Conservation (phyloP, 495 filamentous ascomycete species). For the Penicillium turbatum region DNA sequence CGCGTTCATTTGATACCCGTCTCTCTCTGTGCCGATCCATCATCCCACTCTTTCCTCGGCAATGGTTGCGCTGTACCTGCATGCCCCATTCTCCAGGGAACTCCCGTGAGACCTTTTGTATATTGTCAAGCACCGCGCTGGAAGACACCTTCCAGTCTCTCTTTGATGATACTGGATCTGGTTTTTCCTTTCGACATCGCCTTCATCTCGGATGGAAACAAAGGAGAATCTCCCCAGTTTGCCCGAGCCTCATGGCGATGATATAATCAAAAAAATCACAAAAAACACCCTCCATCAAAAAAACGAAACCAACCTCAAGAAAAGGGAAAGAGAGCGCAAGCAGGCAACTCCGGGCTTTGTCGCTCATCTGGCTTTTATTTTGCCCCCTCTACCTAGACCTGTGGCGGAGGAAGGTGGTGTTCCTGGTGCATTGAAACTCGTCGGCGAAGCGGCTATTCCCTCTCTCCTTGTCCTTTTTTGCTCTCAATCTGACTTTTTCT, state of each 20-base stretch:
- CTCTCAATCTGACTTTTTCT: not conserved
- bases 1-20: constrained; percentile 46
- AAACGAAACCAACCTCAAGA: constrained; percentile 20
- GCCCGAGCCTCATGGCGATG: constrained; percentile 1
- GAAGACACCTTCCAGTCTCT: constrained; percentile 1
- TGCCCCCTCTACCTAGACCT: constrained; percentile 37
- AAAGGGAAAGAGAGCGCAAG: constrained; percentile 36
- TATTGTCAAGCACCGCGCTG: constrained; percentile 20
- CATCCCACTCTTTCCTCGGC: constrained; percentile 10
- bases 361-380: constrained; percentile 31
- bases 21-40: constrained; percentile 33
- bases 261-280: constrained; percentile 15
- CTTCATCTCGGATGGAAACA: constrained; percentile 10
- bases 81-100: constrained; percentile 7
- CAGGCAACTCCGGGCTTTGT: constrained; percentile 33
- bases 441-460: constrained; percentile 28
- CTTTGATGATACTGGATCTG: constrained; percentile 15
- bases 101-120: constrained; percentile 23
- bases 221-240: constrained; percentile 9
- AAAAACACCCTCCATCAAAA: constrained; percentile 13
- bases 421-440: constrained; percentile 40
- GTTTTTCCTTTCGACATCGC: constrained; percentile 9
- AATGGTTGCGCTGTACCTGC: constrained; percentile 3
- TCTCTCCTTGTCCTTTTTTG: constrained; percentile 16
- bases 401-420: constrained; percentile 45